These are phyloP conservation scores for Dictyostelium capitatum DNA, from an alignment of 78 protist genomes.

Conservation along the genomic window DNA sequence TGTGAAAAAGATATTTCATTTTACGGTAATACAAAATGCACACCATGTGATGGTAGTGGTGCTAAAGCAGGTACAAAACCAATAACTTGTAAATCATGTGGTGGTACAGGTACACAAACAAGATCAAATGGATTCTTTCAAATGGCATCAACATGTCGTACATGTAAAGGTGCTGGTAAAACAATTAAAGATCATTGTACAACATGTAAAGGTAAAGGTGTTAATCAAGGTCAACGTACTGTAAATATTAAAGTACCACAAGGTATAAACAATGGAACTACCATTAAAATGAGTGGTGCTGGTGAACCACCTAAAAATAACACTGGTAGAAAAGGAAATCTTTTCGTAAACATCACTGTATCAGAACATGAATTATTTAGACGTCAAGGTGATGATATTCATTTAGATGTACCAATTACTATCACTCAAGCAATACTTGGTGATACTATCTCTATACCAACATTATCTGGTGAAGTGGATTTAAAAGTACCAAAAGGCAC, in stretches of 20 bases:
- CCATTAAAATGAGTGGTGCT: constrained; percentile 66
- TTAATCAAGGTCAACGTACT: constrained; percentile 35
- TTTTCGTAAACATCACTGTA: constrained; percentile 79
- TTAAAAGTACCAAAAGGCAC: constrained; percentile 88
- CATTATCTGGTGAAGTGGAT: constrained; percentile 82
- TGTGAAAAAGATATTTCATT: constrained; percentile 54
- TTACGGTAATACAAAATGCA: constrained; percentile 59
- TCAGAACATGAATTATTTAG: constrained; percentile 76
- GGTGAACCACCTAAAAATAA: constrained; percentile 83
- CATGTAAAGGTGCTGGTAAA: constrained; percentile 87
- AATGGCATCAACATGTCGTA: constrained; percentile 68
- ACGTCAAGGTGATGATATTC: constrained; percentile 89
- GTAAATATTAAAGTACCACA: constrained; percentile 52
- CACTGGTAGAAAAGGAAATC: constrained; percentile 72
- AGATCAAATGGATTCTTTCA: constrained; percentile 71
- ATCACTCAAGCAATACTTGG: constrained; percentile 90
- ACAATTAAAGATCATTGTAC: constrained; percentile 63
- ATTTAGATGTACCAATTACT: constrained; percentile 84
- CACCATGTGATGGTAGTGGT: constrained; percentile 85
- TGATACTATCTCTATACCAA: constrained; percentile 79
- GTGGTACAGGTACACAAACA: constrained; percentile 40
- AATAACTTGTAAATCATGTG: constrained; percentile 40
- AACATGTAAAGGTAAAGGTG: constrained; percentile 75
- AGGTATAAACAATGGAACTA: constrained; percentile 88
- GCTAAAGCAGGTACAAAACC: constrained; percentile 60